Percentiles rank a stretch among this genome's conserved stretches.
These are phyloP conservation scores for Vaccinium macrocarpon DNA, from an alignment of 148 eudicot genomes.

Conservation along the genomic window DNA sequence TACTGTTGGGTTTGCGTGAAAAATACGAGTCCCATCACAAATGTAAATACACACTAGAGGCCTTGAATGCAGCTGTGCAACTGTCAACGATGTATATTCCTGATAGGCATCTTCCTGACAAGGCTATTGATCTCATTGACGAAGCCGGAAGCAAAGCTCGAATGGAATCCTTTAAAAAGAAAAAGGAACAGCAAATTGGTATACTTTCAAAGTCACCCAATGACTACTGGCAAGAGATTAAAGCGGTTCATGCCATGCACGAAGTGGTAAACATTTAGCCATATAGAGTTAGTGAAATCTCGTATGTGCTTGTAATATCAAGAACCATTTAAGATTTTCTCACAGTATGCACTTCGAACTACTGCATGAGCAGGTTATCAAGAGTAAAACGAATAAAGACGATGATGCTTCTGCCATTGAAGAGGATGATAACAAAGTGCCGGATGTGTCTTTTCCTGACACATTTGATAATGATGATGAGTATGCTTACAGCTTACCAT, in stretches of 20 bases:
- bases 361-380: constrained; percentile 25
- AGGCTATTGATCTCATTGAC: constrained; percentile 64
- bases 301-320: background rate
- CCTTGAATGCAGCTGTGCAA: constrained; percentile 54
- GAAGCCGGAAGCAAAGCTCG: constrained; percentile 64
- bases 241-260: constrained; percentile 51
- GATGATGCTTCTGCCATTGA: constrained; percentile 19
- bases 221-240: constrained; percentile 61
- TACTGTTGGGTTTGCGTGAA: constrained; percentile 53
- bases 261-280: constrained; percentile 32
- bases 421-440: constrained; percentile 23
- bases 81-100: constrained; percentile 55
- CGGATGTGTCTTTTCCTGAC: constrained; percentile 22
- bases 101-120: constrained; percentile 61
- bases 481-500: constrained; percentile 37
- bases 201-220: constrained; percentile 47
- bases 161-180: constrained; percentile 39
- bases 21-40: constrained; percentile 55
- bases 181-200: constrained; percentile 36
- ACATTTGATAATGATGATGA: constrained; percentile 30
- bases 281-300: background rate
- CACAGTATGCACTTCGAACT: constrained; percentile 9
- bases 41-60: constrained; percentile 56
- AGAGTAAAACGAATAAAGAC: constrained; percentile 24
- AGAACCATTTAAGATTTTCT: constrained; percentile 14